Percentiles rank a stretch among this genome's conserved stretches.
phyloP scores from a whole-genome alignment of 2,329 filamentous ascomycete species.

The Talaromyces sp. region DNA sequence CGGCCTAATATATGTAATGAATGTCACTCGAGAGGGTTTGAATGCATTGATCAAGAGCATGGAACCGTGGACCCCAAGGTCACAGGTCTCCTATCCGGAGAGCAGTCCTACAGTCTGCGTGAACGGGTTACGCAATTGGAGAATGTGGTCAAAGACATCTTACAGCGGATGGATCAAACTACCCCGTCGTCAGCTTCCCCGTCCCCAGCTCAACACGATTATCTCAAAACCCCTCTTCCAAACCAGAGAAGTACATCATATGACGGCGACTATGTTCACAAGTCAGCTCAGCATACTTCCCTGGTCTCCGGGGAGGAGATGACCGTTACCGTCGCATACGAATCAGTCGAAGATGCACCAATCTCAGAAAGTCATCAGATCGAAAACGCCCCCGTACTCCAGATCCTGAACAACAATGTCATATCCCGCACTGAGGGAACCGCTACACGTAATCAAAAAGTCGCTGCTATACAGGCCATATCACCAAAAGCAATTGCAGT shows the following conservation, averaged over 20 bases:
- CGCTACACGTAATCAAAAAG: slow-evolving; percentile 22
- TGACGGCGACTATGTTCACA: background rate
- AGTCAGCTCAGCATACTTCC: background rate
- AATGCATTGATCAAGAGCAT: slow-evolving; percentile 39
- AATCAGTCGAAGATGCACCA: background rate
- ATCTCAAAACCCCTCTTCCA: slow-evolving; percentile 12
- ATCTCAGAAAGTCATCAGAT: slow-evolving; percentile 19
- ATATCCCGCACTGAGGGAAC: slow-evolving; percentile 28
- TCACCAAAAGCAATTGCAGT: slow-evolving; percentile 26
- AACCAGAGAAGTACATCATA: slow-evolving; percentile 11
- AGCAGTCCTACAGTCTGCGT: slow-evolving; percentile 34
- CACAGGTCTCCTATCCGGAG: slow-evolving; percentile 17
- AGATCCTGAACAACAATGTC: slow-evolving; percentile 36
- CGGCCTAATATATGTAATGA: slow-evolving; percentile 35
- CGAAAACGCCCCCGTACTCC: slow-evolving; percentile 33
- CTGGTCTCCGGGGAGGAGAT: background rate
- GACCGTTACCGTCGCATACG: background rate
- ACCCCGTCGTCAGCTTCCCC: background rate
- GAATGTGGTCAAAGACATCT: slow-evolving; percentile 31
- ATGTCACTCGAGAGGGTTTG: slow-evolving; percentile 35
- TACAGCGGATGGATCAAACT: slow-evolving; percentile 17
- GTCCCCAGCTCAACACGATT: background rate
- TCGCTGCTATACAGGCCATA: slow-evolving; percentile 20
- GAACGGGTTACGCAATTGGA: slow-evolving; percentile 37
- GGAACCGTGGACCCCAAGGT: slow-evolving; percentile 22